Base-by-base conservation (phyloP, 1,284 basidiomycete genomes). In the Coriolopsis trogii region DNA sequence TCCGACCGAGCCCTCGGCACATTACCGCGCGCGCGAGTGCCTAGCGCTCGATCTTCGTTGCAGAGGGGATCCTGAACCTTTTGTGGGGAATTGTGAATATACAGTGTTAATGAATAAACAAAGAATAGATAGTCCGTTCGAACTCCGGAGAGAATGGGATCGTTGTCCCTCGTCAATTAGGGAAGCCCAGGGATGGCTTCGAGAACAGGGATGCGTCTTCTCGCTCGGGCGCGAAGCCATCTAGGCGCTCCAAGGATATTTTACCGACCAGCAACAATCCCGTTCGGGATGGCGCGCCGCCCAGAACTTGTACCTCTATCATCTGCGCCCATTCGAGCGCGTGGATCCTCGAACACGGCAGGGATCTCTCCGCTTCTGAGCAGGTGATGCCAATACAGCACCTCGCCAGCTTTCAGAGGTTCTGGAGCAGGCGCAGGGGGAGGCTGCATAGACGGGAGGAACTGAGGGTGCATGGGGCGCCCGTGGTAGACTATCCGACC, bases 331-430 rank as follows among this genome's bases (percentile, higher is more conserved):
- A 31, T 16, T 25, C 56, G 43, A 15, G 57, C 53, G 38, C 82
- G 76, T 28, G 72, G 61, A 66, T 88, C 82, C 56, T 89, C 82
- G 39, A 67, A 66, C 7, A 86, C 82, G 21, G 79, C 82, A 21
- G 84, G 81, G 51, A 88, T 85, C 73, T 93, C 91, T 6, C 91
- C 91, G 51, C 79, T 81, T 44, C 80, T 75, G 25, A 78, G 69
- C 49, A 93, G 81, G 63, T 93, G 84, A 64, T 89, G 87, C 91
- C 91, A 93, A 65, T 82, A 91, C 7, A 93, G 69, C 10, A 82
- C 66, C 59, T 91, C 87, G 23, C 90, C 91, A 5, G 77, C 70
- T 62, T 72, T 74, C 18, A 91, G 76, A 34, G 51, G 51, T 44
- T 64, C 53, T 18, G 46, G 45, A 7, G 25, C 29, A 4, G 24